Evolutionary conservation across 2,329 filamentous ascomycete species (phyloP).

Genomic region (Aspergillus hortae): DNA sequence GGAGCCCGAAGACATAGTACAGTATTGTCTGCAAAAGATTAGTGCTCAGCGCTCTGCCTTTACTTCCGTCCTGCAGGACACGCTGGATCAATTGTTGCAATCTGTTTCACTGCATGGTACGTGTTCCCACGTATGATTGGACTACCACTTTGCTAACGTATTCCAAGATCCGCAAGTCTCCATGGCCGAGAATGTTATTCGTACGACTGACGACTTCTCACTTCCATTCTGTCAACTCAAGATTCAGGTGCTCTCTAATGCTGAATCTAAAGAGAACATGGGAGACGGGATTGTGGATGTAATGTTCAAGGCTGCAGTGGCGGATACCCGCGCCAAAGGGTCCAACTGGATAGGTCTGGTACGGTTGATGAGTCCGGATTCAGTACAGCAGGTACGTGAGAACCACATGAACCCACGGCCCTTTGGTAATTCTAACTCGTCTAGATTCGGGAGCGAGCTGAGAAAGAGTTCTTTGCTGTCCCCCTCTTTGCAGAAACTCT

Average conservation of each 20-base stretch:
- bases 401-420: neutral
- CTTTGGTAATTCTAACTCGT: slow-evolving; percentile 13
- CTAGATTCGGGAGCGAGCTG: slow-evolving; percentile 39
- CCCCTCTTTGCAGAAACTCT: slow-evolving; percentile 26
- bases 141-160: slow-evolving; percentile 7
- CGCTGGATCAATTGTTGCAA: slow-evolving; percentile 32
- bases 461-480: slow-evolving; percentile 38
- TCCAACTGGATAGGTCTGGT: slow-evolving; percentile 40
- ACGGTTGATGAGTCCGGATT: slow-evolving; percentile 35
- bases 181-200: slow-evolving; percentile 34
- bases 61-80: slow-evolving; percentile 25
- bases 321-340: slow-evolving; percentile 30
- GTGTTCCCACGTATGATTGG: neutral
- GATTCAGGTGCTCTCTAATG: slow-evolving; percentile 38
- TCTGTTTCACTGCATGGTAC: slow-evolving; percentile 19
- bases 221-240: slow-evolving; percentile 43
- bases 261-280: slow-evolving; percentile 23
- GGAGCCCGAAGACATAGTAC: slow-evolving; percentile 26
- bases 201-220: slow-evolving; percentile 40
- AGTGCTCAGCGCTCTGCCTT: slow-evolving; percentile 24
- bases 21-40: slow-evolving; percentile 28
- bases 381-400: slow-evolving; percentile 31
- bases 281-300: slow-evolving; percentile 34
- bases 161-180: slow-evolving; percentile 15
- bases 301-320: slow-evolving; percentile 39